Percentiles rank a stretch among this genome's conserved stretches.
Evolutionary conservation across 1,284 basidiomycete species (phyloP).

Genomic region (Malassezia dermatis): DNA sequence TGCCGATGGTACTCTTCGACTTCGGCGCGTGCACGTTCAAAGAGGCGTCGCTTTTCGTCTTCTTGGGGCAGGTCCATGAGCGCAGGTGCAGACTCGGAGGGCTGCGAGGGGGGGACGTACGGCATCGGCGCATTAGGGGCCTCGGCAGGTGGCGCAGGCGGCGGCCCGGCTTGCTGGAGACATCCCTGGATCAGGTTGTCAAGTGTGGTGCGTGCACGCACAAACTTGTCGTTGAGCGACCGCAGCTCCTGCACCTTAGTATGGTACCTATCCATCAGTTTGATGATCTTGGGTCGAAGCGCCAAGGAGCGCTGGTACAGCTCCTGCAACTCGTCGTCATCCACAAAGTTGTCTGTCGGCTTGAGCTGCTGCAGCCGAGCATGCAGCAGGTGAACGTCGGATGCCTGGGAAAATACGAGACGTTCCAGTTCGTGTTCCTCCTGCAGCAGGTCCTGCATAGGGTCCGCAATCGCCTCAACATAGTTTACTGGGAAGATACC

Average conservation of each 20-base stretch:
- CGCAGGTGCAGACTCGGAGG: background rate
- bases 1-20: constrained; percentile 37
- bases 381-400: constrained; percentile 76
- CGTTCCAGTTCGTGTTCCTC: constrained; percentile 81
- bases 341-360: constrained; percentile 64
- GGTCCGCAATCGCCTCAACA: constrained; percentile 78
- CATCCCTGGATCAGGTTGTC: constrained; percentile 64
- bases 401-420: constrained; percentile 68
- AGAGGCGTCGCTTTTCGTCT: constrained; percentile 40
- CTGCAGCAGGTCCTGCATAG: constrained; percentile 65
- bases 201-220: constrained; percentile 69
- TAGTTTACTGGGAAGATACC: constrained; percentile 99
- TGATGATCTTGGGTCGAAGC: constrained; percentile 84
- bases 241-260: constrained; percentile 57
- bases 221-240: constrained; percentile 78
- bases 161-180: background rate
- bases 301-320: constrained; percentile 80
- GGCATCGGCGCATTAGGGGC: background rate
- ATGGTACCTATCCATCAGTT: constrained; percentile 84
- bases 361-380: constrained; percentile 69
- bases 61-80: constrained; percentile 20
- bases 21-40: constrained; percentile 36
- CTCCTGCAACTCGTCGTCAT: constrained; percentile 79
- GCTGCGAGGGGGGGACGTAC: background rate
- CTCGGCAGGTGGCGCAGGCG: background rate